Percentiles rank a stretch among this genome's conserved stretches.
Conservation (phyloP, 371 early-diverging fungal genomes). For the Haplosporangium sp. region DNA sequence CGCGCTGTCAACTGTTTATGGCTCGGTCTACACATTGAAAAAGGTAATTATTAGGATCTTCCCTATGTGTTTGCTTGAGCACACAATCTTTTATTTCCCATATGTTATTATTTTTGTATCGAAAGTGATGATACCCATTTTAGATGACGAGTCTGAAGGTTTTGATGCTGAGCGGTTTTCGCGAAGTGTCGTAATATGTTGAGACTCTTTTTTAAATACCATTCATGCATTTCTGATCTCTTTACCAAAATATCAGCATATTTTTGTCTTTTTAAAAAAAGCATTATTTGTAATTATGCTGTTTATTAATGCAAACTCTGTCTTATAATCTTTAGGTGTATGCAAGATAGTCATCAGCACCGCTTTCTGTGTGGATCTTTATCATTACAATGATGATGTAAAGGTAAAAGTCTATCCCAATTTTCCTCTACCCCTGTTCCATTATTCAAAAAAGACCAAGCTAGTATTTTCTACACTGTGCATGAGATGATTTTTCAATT, state of each 20-base stretch:
- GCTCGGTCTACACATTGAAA: no score
- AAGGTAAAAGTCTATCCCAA: not conserved
- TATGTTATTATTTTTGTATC: slow-evolving; percentile 5
- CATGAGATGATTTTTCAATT: slow-evolving; percentile 56
- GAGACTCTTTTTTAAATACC: slow-evolving; percentile 57
- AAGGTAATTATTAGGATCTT: not conserved
- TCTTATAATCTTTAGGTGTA: not conserved
- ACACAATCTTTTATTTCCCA: not conserved
- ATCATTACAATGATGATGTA: not conserved
- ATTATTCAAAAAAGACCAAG: not conserved
- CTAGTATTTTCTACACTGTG: slow-evolving; percentile 21
- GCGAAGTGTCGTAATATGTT: slow-evolving; percentile 45
- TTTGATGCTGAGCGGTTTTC: slow-evolving; percentile 51
- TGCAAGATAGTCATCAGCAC: not conserved
- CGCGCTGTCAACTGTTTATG: no score
- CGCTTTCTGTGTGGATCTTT: not conserved
- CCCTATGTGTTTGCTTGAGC: not conserved
- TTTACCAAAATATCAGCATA: slow-evolving; percentile 4
- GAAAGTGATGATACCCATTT: slow-evolving; percentile 54
- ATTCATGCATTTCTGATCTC: slow-evolving; percentile 59
- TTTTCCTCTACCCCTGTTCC: not conserved
- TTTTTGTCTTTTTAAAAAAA: no score
- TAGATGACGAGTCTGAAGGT: slow-evolving; percentile 59
- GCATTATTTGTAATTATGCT: not conserved
- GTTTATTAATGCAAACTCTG: not conserved